Conservation (phyloP, 2,329 filamentous ascomycete genomes). For the Phaeophleospora eucalypticola region DNA sequence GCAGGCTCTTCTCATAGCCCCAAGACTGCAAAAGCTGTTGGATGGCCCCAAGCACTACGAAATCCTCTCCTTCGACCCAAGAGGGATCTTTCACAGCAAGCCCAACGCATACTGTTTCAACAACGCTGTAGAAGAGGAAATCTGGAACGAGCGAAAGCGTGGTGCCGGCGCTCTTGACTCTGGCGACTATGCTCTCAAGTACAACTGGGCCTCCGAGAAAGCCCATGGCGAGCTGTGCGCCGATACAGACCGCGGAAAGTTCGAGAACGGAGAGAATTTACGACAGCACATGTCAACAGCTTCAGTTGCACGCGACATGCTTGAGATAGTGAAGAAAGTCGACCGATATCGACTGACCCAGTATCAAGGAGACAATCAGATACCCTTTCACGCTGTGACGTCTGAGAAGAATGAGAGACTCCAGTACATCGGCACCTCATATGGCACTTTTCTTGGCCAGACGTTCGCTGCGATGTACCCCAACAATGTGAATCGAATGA, state of each 20-base stretch:
- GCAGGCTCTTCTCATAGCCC: constrained; percentile 16
- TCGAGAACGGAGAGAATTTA: constrained; percentile 17
- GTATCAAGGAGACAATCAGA: constrained; percentile 19
- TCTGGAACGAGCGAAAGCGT: constrained; percentile 29
- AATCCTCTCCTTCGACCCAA: constrained; percentile 44
- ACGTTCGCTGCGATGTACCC: constrained; percentile 10
- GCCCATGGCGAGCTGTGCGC: constrained; percentile 30
- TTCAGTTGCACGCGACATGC: constrained; percentile 9
- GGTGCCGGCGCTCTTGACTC: constrained; percentile 13
- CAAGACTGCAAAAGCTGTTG: constrained; percentile 13
- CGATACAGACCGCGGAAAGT: constrained; percentile 32
- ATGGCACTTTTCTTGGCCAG: constrained; percentile 9
- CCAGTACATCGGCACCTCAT: constrained; percentile 30
- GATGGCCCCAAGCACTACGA: constrained; percentile 37
- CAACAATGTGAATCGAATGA: constrained; percentile 4
- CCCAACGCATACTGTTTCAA: constrained; percentile 36
- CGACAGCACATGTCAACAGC: constrained; percentile 31
- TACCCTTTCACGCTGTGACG: neutral
- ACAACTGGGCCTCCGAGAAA: constrained; percentile 35
- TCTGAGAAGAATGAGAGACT: constrained; percentile 8
- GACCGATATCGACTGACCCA: neutral
- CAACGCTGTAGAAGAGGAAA: constrained; percentile 26
- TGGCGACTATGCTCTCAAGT: constrained; percentile 25
- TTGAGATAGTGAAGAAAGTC: constrained; percentile 8
- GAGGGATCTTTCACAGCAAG: constrained; percentile 37